Evolutionary conservation across 371 early-diverging fungal species (phyloP), one percentile per base, ranked within the genome.

Genomic region (Cokeromyces recurvatus): DNA sequence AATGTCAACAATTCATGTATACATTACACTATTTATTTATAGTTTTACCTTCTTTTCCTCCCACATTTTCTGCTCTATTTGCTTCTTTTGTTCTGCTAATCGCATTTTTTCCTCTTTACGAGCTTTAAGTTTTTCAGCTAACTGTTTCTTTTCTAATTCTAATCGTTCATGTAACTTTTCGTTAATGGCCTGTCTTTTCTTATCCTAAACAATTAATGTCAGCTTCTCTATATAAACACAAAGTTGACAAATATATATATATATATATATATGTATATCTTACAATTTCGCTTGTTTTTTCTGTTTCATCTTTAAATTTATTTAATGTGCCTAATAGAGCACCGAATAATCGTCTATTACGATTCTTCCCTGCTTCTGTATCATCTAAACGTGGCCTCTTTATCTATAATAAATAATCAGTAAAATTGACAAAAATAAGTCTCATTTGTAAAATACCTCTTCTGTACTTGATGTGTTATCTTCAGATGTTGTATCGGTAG

Each of bases 271-370:
- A n/a, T n/a, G n/a, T n/a, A n/a, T n/a, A 5, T 51, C 55, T 59
- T 71, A 81, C 81, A 27, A 73, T 67, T 40, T 76, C 72, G 7
- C 64, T 65, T 41, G 62, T 75, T 34, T 74, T 55, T 38, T 59
- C 57, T 20, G 56, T 72, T 11, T 77, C 73, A 37, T 70, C 65
- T 51, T 80, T 82, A 46, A 79, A 77, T 47, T 79, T 78, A 37
- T 71, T 78, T 2, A 82, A 63, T 1, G 80, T 79, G 19, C 78
- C 79, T 25, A 82, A 32, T 19, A 82, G 43, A 2, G 76, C 62
- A 17, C 81, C 81, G 57, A 82, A 80, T 46, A 82, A 51, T n/a
- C 81, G 62, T 43, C 68, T 68, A 14, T 71, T 66, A 35, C 82
- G 73, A 44, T 65, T 53, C 41, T 64, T 62, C 36, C 66, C 70